These are phyloP conservation scores for Dactylellina parvicollis DNA, from an alignment of 2,329 filamentous ascomycete species.

Conservation along the genomic window DNA sequence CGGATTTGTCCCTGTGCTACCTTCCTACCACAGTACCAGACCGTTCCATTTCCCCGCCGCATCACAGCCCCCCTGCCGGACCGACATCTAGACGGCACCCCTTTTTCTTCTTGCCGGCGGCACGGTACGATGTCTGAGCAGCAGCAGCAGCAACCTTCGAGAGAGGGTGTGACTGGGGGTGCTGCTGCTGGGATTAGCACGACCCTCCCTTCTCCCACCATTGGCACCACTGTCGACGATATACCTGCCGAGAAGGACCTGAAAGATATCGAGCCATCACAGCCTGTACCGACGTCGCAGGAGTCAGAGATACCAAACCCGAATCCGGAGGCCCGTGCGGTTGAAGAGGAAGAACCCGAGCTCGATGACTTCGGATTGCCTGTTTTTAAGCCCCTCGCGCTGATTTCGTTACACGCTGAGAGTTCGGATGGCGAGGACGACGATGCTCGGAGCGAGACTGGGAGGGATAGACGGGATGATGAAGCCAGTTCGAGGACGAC, in stretches of 20 bases:
- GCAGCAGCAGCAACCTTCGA: slow-evolving; percentile 22
- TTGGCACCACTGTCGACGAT: slow-evolving; percentile 60
- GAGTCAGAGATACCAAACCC: slow-evolving; percentile 62
- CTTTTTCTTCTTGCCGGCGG: not conserved
- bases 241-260: slow-evolving; percentile 57
- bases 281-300: slow-evolving; percentile 32
- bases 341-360: slow-evolving; percentile 24
- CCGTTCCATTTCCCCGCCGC: not conserved
- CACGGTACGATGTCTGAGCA: slow-evolving; percentile 35
- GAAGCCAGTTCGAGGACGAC: slow-evolving; percentile 49
- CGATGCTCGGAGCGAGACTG: slow-evolving; percentile 18
- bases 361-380: slow-evolving; percentile 48
- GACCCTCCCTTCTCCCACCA: not conserved
- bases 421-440: slow-evolving; percentile 50
- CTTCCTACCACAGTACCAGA: not conserved
- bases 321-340: not conserved
- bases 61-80: not conserved
- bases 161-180: not conserved
- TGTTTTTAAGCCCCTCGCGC: slow-evolving; percentile 26
- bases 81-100: not conserved
- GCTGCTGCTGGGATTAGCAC: slow-evolving; percentile 33
- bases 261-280: not conserved
- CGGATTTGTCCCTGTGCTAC: not conserved
- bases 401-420: slow-evolving; percentile 30
- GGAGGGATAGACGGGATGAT: slow-evolving; percentile 24